These are phyloP conservation scores for Suillus discolor DNA, from an alignment of 768 basidiomycete species.

Conservation along the genomic window DNA sequence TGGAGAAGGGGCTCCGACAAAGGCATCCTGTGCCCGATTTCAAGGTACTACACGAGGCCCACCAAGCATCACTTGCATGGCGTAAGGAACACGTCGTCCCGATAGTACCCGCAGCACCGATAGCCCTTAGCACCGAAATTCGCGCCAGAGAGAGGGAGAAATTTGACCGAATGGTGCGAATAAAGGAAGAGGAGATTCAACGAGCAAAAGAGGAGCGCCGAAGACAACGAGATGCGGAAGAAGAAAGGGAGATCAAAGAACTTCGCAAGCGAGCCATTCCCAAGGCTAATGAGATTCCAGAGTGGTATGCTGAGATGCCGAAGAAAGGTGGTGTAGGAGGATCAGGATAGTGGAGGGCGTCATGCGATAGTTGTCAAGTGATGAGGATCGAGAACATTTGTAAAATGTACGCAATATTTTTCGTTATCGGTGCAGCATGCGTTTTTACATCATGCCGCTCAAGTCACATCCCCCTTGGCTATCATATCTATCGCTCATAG, in stretches of 20 bases:
- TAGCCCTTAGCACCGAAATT: slow-evolving; percentile 53
- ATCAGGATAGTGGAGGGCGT: slow-evolving; percentile 10
- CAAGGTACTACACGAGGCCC: slow-evolving; percentile 54
- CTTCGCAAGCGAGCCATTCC: slow-evolving; percentile 64
- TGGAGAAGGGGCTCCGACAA: slow-evolving; percentile 23
- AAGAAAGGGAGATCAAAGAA: slow-evolving; percentile 63
- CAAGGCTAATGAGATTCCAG: slow-evolving; percentile 71
- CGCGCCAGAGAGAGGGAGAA: slow-evolving; percentile 63
- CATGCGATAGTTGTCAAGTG: slow-evolving; percentile 11
- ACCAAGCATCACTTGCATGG: slow-evolving; percentile 36
- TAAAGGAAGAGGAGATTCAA: slow-evolving; percentile 57
- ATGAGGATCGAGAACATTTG: slow-evolving; percentile 15
- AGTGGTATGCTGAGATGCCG: slow-evolving; percentile 75
- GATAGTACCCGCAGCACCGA: slow-evolving; percentile 44
- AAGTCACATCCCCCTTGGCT: slow-evolving; percentile 4
- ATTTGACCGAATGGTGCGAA: slow-evolving; percentile 61
- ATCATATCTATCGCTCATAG: slow-evolving; percentile 3
- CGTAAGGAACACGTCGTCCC: slow-evolving; percentile 52
- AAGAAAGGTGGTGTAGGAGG: slow-evolving; percentile 45
- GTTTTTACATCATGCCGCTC: slow-evolving; percentile 14
- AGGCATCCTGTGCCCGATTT: slow-evolving; percentile 50
- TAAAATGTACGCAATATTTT: slow-evolving; percentile 15
- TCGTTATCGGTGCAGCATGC: slow-evolving; percentile 23
- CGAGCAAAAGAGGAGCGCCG: slow-evolving; percentile 48
- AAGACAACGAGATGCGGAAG: slow-evolving; percentile 50